phyloP scores from a whole-genome alignment of 371 early-diverging fungal genomes.

The Mortierella sp. region DNA sequence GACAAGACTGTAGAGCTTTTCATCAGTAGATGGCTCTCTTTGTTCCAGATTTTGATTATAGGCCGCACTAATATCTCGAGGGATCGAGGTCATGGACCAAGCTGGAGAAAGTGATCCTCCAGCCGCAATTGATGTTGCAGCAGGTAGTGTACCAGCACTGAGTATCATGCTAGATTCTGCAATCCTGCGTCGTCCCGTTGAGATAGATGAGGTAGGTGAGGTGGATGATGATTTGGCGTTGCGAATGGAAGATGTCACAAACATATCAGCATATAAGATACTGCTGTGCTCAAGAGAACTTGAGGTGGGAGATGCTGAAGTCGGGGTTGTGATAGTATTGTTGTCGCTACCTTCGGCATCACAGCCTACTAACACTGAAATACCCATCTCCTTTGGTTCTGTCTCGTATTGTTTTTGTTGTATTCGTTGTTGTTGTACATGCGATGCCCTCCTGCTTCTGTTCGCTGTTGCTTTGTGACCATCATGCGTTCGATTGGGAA shows the following conservation, averaged over 20 bases:
- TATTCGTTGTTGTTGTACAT: slow-evolving; percentile 4
- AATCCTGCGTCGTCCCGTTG: slow-evolving; percentile 28
- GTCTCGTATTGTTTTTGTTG: not conserved
- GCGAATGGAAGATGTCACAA: slow-evolving; percentile 28
- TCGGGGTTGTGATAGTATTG: slow-evolving; percentile 15
- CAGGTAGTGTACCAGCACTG: slow-evolving; percentile 16
- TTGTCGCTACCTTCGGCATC: not conserved
- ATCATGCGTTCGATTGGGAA: slow-evolving; percentile 30
- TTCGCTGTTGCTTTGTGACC: slow-evolving; percentile 1
- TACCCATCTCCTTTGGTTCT: not conserved
- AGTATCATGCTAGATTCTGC: slow-evolving; percentile 39
- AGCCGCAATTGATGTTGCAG: not conserved
- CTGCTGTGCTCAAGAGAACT: slow-evolving; percentile 15
- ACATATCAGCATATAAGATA: slow-evolving; percentile 14
- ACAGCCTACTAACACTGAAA: not conserved
- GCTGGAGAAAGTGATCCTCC: slow-evolving; percentile 44
- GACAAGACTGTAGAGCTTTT: slow-evolving; percentile 44
- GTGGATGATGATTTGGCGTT: slow-evolving; percentile 28
- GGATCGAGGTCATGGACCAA: slow-evolving; percentile 49
- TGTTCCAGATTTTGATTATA: slow-evolving; percentile 18
- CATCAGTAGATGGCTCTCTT: slow-evolving; percentile 19
- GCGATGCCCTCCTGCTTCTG: slow-evolving; percentile 5
- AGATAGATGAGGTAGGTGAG: slow-evolving; percentile 29
- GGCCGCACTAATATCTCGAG: slow-evolving; percentile 42
- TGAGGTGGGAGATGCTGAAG: slow-evolving; percentile 7